Conservation (phyloP, 805 yeast species). For the Metschnikowia lochheadii region DNA sequence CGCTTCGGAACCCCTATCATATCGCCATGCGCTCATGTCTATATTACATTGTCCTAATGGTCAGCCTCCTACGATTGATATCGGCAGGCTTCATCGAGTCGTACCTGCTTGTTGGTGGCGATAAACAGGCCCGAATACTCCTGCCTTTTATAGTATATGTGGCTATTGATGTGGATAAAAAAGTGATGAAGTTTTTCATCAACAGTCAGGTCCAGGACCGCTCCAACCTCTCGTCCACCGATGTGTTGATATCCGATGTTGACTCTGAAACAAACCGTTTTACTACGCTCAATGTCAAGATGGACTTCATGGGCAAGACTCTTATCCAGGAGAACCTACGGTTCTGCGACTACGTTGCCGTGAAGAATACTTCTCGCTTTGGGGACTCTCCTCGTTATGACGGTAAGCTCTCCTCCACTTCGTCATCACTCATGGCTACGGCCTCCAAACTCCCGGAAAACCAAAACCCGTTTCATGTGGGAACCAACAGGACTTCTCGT, state of each 20-base stretch:
- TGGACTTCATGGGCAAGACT: conserved; percentile 42
- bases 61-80: conserved; percentile 8
- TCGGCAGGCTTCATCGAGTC: conserved; percentile 24
- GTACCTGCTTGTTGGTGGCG: conserved; percentile 14
- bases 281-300: conserved; percentile 45
- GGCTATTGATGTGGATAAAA: conserved; percentile 28
- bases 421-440: not conserved
- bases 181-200: conserved; percentile 31
- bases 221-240: conserved; percentile 2
- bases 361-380: conserved; percentile 30
- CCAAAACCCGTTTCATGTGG: conserved; percentile 3
- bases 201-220: conserved; percentile 26
- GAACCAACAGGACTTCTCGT: not conserved
- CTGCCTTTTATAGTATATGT: conserved; percentile 31
- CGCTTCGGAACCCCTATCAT: not conserved
- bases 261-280: conserved; percentile 42
- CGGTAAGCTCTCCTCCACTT: not conserved
- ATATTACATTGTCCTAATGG: conserved; percentile 7
- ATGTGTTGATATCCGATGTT: conserved; percentile 38
- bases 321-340: conserved; percentile 38
- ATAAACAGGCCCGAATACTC: conserved; percentile 3
- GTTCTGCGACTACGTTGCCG: conserved; percentile 40
- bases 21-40: not conserved
- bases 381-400: conserved; percentile 26
- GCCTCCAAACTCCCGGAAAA: conserved; percentile 5